These are phyloP conservation scores for Helicocarpus griseus DNA, from an alignment of 2,329 filamentous ascomycete species.

Conservation along the genomic window DNA sequence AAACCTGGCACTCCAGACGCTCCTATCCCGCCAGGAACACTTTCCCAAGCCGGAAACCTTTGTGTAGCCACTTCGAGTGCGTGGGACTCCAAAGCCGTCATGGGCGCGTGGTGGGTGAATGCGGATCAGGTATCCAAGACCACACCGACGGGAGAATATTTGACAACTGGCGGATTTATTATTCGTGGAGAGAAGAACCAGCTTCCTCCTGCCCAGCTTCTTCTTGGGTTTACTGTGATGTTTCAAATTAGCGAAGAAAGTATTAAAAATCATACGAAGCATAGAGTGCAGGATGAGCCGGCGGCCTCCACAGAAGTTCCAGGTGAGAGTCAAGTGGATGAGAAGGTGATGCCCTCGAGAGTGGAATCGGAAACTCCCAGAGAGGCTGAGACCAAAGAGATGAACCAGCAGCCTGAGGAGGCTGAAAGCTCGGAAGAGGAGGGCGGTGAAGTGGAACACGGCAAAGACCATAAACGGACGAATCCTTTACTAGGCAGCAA, in stretches of 20 bases:
- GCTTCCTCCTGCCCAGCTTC: constrained; percentile 72
- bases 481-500: not conserved
- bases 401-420: constrained; percentile 17
- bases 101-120: constrained; percentile 93
- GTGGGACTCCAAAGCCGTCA: constrained; percentile 93
- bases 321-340: constrained; percentile 16
- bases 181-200: constrained; percentile 84
- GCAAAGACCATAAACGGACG: constrained; percentile 6
- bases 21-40: constrained; percentile 80
- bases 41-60: constrained; percentile 80
- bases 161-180: constrained; percentile 69
- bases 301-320: constrained; percentile 13
- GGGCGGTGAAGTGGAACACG: constrained; percentile 28
- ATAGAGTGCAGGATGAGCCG: constrained; percentile 44
- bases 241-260: constrained; percentile 87
- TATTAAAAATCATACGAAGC: constrained; percentile 67
- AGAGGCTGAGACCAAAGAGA: constrained; percentile 8
- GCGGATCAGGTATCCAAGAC: constrained; percentile 86
- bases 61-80: constrained; percentile 77
- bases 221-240: constrained; percentile 78
- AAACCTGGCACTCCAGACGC: constrained; percentile 65
- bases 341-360: constrained; percentile 18
- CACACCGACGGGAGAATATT: constrained; percentile 66
- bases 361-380: not conserved
- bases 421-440: constrained; percentile 31